Conservation (phyloP, 2,329 filamentous ascomycete species). For the Elsinoe necatrix region DNA sequence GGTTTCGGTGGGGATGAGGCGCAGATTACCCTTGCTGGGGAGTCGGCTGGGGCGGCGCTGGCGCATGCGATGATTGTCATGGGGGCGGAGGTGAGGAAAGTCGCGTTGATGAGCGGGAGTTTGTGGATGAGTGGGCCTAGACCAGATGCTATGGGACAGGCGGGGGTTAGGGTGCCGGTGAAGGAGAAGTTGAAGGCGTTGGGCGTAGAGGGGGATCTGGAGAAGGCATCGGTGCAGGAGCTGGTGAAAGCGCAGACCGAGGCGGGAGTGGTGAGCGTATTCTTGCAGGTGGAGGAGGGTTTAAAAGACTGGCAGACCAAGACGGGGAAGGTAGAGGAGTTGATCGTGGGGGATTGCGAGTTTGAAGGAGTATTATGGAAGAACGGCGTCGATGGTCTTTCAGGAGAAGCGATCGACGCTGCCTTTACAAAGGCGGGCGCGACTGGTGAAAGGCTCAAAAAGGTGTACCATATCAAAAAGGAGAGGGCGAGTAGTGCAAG, state of each 20-base stretch:
- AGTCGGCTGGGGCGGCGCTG: slow-evolving; percentile 42
- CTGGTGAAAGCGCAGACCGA: slow-evolving; percentile 32
- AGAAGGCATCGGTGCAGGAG: slow-evolving; percentile 25
- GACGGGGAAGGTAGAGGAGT: slow-evolving; percentile 28
- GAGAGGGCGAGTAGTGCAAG: slow-evolving; percentile 35
- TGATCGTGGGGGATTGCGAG: slow-evolving; percentile 39
- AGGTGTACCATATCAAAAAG: slow-evolving; percentile 35
- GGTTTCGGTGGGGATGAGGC: slow-evolving; percentile 31
- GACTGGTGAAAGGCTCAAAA: slow-evolving; percentile 30
- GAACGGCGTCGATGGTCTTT: slow-evolving; percentile 34
- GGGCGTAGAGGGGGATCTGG: slow-evolving; percentile 24
- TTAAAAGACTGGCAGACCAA: slow-evolving; percentile 33
- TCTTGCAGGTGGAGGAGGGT: slow-evolving; percentile 33
- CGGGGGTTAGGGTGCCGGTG: slow-evolving; percentile 26
- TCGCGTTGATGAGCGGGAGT: slow-evolving; percentile 36
- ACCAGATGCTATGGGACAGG: slow-evolving; percentile 28
- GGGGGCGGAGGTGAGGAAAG: slow-evolving; percentile 28
- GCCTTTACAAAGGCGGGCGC: slow-evolving; percentile 29
- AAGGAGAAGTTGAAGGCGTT: slow-evolving; percentile 14
- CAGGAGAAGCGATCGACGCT: slow-evolving; percentile 28
- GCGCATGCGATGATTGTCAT: slow-evolving; percentile 36
- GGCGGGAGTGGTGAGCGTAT: slow-evolving; percentile 36
- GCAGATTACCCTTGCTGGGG: slow-evolving; percentile 37
- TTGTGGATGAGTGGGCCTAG: slow-evolving; percentile 38
- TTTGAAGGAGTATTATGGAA: slow-evolving; percentile 39